These are phyloP conservation scores for Endotrypanum monterogeii DNA, from an alignment of 208 protist genomes.

Conservation along the genomic window DNA sequence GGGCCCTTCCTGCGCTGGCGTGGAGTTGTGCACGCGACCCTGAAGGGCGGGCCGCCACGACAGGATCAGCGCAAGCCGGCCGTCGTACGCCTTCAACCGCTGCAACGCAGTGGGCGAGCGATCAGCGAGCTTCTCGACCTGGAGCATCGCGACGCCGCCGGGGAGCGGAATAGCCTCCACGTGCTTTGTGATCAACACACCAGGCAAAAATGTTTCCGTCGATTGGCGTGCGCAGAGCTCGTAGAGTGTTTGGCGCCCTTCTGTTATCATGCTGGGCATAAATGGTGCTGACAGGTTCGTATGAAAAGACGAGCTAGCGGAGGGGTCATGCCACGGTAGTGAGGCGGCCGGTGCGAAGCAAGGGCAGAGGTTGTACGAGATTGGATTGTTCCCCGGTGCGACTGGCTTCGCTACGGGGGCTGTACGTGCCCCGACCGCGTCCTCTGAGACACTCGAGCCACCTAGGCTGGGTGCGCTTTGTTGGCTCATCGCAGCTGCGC, in stretches of 20 bases:
- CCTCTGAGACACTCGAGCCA: not conserved
- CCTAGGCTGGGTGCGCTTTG: not conserved
- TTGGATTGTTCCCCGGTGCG: not conserved
- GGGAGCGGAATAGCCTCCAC: constrained; percentile 10
- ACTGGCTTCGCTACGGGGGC: not conserved
- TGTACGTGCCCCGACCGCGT: not conserved
- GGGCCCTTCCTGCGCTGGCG: not conserved
- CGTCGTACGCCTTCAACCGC: constrained; percentile 6
- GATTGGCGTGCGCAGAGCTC: constrained; percentile 37
- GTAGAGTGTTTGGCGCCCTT: constrained; percentile 36
- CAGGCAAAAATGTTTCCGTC: constrained; percentile 21
- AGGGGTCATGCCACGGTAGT: not conserved
- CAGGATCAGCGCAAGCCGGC: constrained; percentile 16
- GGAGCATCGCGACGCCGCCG: constrained; percentile 24
- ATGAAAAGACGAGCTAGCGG: not conserved
- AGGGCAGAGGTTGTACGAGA: not conserved
- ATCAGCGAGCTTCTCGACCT: constrained; percentile 12
- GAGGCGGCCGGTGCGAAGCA: not conserved
- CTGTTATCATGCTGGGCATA: constrained; percentile 1
- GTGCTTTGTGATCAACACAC: constrained; percentile 21
- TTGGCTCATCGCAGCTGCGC: not conserved
- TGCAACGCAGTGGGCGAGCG: not conserved
- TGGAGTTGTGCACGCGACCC: not conserved
- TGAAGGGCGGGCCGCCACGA: not conserved
- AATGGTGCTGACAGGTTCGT: not conserved